Base-by-base conservation (phyloP, 78 protist species). In the Dictyostelium firmibasis region DNA sequence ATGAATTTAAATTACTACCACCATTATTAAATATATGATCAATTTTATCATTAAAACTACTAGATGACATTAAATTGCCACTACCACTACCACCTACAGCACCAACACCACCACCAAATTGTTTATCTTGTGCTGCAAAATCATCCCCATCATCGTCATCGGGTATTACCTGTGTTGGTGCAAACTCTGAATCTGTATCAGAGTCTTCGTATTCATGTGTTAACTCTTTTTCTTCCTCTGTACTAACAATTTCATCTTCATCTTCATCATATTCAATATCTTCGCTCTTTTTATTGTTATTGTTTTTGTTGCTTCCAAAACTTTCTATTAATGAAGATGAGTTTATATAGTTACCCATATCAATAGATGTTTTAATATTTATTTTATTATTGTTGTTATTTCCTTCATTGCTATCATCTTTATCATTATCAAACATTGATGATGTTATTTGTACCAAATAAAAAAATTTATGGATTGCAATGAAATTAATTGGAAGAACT, bases 301-400 rank as follows among this genome's bases (percentile, higher is more conserved):
- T 31, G 41, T 72, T 29, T 29, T n/a, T 35, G 41, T 8, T n/a
- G 23, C 20, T 76, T 5, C 60, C 60, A 9, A 77, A 38, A 79
- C 69, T 79, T 14, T 79, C 50, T 13, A 79, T 25, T 2, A 79
- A n/a, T 44, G 33, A 7, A 13, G 84, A 33, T 57, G 76, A 57
- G n/a, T 82, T 82, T 16, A 82, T 57, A 82, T 82, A 82, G 20
- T 27, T 31, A 1, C 86, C 86, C 86, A 82, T 82, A 82, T 82
- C 86, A 2, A 43, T 6, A 4, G 86, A 82, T 82, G 86, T 57
- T 35, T 77, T 77, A 23, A 77, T 75, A 75, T 57, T 57, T 57
- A 57, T 57, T 57, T 57, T 74, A 27, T 74, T 74, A 36, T 74
- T 74, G 9, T 16, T 72, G 0, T 72, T 33, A 36, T 74, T 31